These are phyloP conservation scores for Auricularia sp. DNA, from an alignment of 768 basidiomycete species.

Conservation along the genomic window DNA sequence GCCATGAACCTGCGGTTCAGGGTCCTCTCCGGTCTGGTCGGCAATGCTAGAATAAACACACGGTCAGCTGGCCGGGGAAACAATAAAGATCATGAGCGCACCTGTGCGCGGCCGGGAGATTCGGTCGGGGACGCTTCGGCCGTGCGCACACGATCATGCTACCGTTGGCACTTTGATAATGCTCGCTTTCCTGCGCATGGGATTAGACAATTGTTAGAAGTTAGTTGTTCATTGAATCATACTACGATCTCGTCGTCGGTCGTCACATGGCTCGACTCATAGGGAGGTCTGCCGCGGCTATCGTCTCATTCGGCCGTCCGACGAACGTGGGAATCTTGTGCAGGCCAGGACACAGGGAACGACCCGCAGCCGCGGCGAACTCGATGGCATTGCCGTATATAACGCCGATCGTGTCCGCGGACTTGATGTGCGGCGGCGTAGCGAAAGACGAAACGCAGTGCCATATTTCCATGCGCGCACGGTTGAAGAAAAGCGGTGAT, in stretches of 20 bases:
- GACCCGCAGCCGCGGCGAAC: constrained; percentile 19
- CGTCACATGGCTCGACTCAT: constrained; percentile 9
- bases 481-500: not conserved
- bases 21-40: constrained; percentile 6
- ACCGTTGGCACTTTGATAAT: no score
- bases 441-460: not conserved
- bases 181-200: no score
- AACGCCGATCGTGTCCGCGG: not conserved
- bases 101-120: constrained; percentile 16
- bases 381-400: constrained; percentile 18
- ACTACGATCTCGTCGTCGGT: not conserved
- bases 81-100: no score
- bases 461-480: not conserved
- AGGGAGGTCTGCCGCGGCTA: constrained; percentile 15
- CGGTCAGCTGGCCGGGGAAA: no score
- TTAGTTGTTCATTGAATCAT: no score
- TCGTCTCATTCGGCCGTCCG: constrained; percentile 11
- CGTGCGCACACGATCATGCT: constrained; percentile 15
- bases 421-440: not conserved
- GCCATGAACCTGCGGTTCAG: constrained; percentile 5
- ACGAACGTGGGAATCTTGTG: constrained; percentile 17
- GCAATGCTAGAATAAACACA: constrained; percentile 10
- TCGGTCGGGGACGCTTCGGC: constrained; percentile 12
- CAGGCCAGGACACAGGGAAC: constrained; percentile 21
- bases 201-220: no score